Base-by-base conservation (phyloP, 163 green algal species). In the Scenedesmus sp. region DNA sequence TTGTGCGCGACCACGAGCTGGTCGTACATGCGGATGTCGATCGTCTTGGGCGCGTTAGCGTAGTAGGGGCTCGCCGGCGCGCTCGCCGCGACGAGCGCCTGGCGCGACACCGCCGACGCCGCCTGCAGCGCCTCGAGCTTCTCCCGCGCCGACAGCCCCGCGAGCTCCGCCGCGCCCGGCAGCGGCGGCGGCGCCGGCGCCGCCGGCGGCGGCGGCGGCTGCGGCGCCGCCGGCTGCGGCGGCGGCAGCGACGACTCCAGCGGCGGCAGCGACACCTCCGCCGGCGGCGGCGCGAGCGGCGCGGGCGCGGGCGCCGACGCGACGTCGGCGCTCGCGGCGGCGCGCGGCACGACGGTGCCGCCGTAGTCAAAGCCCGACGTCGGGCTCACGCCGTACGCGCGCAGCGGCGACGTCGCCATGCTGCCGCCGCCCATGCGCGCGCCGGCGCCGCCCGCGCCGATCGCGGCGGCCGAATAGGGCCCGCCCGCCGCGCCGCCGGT, bases 1-100 rank as follows among this genome's bases (percentile, higher is more conserved):
- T 81, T 85, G 47, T 88, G 83, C 11, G 81, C 72, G 18, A 72
- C 65, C 63, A 91, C 81, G n/a, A 86, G 48, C 26, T 83, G 69
- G 2, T 87, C 57, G 50, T 91, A 89, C 60, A 91, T 78, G 64
- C 75, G 75, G 29, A 70, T 36, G 75, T 83, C 75, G 2, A 83
- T 64, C 1, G 64, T 82, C 28, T 70, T 70, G 53, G 75, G 75
- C n/a, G 75, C 65, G 34, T 51, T 58, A 17, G 36, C 31, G 29
- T 60, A 75, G 63, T 75, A 76, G 20, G 63, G 28, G 63, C 34
- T 53, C 39, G 36, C 34, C 29, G n/a, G 3, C 34, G 72, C 44
- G 5, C 18, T 48, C 1, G 28, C 29, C 15, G 3, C 42, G 9
- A 17, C 58, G 10, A 81, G 26, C 10, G 74, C 74, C 44, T 81